phyloP scores from a whole-genome alignment of 768 basidiomycete genomes.

The Lactarius deliciosus region DNA sequence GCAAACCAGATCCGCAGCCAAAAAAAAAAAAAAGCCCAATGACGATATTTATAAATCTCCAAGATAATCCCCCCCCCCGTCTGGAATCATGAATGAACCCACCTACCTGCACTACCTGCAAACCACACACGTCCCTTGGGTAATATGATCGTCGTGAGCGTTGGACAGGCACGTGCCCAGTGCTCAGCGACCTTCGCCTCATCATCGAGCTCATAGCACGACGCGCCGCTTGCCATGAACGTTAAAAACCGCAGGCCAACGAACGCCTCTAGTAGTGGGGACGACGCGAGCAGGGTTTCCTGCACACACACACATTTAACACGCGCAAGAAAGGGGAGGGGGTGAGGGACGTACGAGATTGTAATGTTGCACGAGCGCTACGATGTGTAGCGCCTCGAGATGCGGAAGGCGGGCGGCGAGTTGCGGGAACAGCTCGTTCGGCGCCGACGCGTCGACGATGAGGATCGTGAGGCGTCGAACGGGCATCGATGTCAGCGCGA shows the following conservation, averaged over 20 bases:
- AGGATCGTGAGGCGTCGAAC: constrained; percentile 56
- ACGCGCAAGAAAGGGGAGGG: constrained; percentile 8
- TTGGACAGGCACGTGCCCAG: constrained; percentile 60
- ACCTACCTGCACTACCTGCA: constrained; percentile 30
- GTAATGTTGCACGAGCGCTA: constrained; percentile 52
- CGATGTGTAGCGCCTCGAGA: constrained; percentile 61
- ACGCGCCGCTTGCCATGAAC: constrained; percentile 50
- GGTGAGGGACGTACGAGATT: constrained; percentile 41
- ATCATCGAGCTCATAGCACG: constrained; percentile 33
- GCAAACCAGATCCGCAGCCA: no score
- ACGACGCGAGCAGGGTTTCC: constrained; percentile 46
- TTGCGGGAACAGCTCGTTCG: constrained; percentile 45
- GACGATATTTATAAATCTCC: no score
- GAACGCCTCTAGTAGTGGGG: constrained; percentile 44
- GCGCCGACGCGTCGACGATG: constrained; percentile 49
- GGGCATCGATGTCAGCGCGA: constrained; percentile 41
- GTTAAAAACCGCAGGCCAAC: constrained; percentile 49
- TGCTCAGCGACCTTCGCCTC: constrained; percentile 52
- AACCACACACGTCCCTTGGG: constrained; percentile 67
- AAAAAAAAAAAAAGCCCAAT: no score
- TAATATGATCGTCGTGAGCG: constrained; percentile 61
- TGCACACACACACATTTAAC: constrained; percentile 28
- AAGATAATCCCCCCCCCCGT: not conserved
- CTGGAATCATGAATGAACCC: constrained; percentile 18
- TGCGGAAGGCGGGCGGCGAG: constrained; percentile 47